Evolutionary conservation across 2,329 filamentous ascomycete species (phyloP), one percentile per base, ranked within the genome.

Genomic region (Xylariaceae sp.): DNA sequence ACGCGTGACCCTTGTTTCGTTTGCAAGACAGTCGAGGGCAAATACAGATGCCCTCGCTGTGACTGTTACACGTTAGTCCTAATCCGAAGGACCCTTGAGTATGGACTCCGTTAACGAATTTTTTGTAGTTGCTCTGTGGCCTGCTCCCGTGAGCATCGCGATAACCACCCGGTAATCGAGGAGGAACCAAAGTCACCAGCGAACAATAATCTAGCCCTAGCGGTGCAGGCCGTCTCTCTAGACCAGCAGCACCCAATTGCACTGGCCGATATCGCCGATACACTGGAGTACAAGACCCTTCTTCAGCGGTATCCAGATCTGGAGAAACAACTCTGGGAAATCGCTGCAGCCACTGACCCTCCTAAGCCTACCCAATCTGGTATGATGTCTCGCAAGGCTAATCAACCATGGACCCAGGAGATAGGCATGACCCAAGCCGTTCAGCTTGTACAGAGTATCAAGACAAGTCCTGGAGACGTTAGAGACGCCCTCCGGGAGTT

Each of bases 1-100:
- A 56, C 57, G 21, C 65, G 62, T 39, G 59, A 63, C 31, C 60
- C 70, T 2, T 88, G 86, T 64, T 78, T 79, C 4, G 75, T 86
- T 28, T 88, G 86, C 69, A 69, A 79, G 24, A 67, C 71, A 29
- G 77, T 77, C 4, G 74, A 79, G 17, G 77, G 77, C 26, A 87
- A 85, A 69, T 88, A 88, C 72, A 88, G 86, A 65, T 88, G 86
- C 61, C 76, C 82, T n/a, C 78, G 78, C 24, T 88, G 86, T 68
- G 72, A 77, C 44, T 65, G 82, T 19, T 80, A 81, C 59, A 87
- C 86, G 86, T 88, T 75, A 68, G 84, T 61, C 16, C 41, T 11
- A 44, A 14, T 24, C 33, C 50, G 14, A 39, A n/a, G 12, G 23
- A 3, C 8, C 23, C 39, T 26, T 47, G 3, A 34, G 49, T 11